Evolutionary conservation across 2,329 filamentous ascomycete species (phyloP), one percentile per base, ranked within the genome.

Genomic region (Aspergillus oerlinghausenensis): DNA sequence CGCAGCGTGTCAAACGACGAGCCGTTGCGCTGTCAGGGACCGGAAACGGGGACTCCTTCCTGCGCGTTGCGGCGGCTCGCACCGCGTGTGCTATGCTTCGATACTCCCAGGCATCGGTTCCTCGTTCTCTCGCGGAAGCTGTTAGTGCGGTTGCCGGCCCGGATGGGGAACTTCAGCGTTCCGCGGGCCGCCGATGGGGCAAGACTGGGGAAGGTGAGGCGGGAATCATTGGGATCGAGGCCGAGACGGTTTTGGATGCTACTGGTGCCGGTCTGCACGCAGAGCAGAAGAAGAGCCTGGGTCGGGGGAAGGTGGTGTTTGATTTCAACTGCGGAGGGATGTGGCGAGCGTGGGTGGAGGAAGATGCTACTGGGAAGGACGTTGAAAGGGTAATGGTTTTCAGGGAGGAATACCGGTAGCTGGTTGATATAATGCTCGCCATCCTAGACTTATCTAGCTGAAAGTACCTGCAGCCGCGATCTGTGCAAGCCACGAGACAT

Each of bases 261-360:
- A 72, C 83, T 23, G 78, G 78, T 0, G 73, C 83, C 1, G 19
- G 80, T 10, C 68, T 73, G 2, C 76, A 82, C 26, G 65, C 75
- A n/a, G 75, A 57, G 3, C 79, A 25, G 28, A 48, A 51, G 80
- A 0, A 62, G 63, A n/a, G 65, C 78, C 55, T 69, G 42, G 57
- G 64, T 38, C 65, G 62, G 28, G 76, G 78, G 0, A 78, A 82
- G 52, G 80, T 95, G 5, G 75, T 92, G 17, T 88, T 86, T 70
- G 89, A 92, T 65, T 92, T 87, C 70, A 96, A 96, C 69, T 94
- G 89, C 64, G 88, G 87, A 4, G 92, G 92, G 0, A 92, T 96
- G 89, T 94, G 92, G 68, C 82, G 91, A 21, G 90, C 90, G 0
- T 93, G 88, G 76, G 75, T 80, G 51, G 79, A 82, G 55, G 72